Conservation (phyloP, 2,329 filamentous ascomycete species). For the Tolypocladium amazonense region DNA sequence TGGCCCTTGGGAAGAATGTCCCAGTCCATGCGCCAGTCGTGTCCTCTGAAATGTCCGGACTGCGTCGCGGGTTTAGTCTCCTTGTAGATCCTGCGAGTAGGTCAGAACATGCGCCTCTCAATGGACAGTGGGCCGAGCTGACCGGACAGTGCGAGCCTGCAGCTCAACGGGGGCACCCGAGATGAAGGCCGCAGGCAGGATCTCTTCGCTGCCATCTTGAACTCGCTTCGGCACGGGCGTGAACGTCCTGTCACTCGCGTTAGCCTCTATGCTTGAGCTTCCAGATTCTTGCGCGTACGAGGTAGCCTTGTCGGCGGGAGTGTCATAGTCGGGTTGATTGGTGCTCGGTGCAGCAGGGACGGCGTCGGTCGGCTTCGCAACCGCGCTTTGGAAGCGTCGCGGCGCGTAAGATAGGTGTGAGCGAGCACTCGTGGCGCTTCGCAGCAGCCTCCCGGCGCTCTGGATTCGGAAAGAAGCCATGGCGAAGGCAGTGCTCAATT, state of each 20-base stretch:
- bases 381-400: constrained; percentile 44
- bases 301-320: constrained; percentile 75
- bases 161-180: constrained; percentile 91
- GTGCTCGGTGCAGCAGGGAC: constrained; percentile 26
- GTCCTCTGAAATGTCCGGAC: constrained; percentile 75
- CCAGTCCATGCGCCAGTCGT: constrained; percentile 98
- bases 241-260: constrained; percentile 52
- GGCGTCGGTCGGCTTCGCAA: constrained; percentile 30
- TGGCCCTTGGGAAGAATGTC: constrained; percentile 86
- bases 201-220: constrained; percentile 81
- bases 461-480: constrained; percentile 60
- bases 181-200: constrained; percentile 71
- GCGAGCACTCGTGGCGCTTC: constrained; percentile 28
- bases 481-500: constrained; percentile 19
- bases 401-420: constrained; percentile 30
- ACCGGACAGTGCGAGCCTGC: constrained; percentile 90
- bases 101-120: background rate
- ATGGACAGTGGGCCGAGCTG: constrained; percentile 19
- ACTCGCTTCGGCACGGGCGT: constrained; percentile 83
- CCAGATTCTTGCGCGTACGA: constrained; percentile 47
- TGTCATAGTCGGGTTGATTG: constrained; percentile 73
- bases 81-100: constrained; percentile 65
- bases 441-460: constrained; percentile 40
- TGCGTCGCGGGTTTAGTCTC: constrained; percentile 92
- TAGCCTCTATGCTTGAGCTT: background rate